Evolutionary conservation across 305 asterid species (phyloP).

Genomic region (Rubia tinctorum): DNA sequence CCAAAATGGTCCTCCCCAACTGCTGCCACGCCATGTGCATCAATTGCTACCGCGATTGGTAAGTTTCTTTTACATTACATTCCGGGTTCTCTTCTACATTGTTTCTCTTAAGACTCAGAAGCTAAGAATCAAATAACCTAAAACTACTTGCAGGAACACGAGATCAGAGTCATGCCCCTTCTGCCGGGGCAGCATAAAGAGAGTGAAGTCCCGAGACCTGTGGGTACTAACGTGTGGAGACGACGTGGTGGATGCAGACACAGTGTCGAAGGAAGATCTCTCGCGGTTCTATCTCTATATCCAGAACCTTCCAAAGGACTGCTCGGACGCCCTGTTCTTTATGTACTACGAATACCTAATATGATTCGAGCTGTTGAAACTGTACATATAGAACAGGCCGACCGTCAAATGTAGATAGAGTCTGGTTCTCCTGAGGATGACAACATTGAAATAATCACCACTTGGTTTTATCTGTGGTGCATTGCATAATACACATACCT

Average conservation of each 20-base stretch:
- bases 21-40: slow-evolving; percentile 77
- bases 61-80: slow-evolving; percentile 38
- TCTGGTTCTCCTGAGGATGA: slow-evolving; percentile 34
- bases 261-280: slow-evolving; percentile 58
- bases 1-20: slow-evolving; percentile 63
- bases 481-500: slow-evolving; percentile 5
- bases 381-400: slow-evolving; percentile 39
- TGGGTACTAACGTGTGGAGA: slow-evolving; percentile 79
- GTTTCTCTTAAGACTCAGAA: neutral
- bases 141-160: slow-evolving; percentile 52
- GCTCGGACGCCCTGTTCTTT: slow-evolving; percentile 69
- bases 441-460: slow-evolving; percentile 29
- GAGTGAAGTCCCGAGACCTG: slow-evolving; percentile 70
- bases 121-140: neutral
- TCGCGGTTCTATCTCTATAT: slow-evolving; percentile 62
- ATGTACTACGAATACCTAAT: slow-evolving; percentile 74
- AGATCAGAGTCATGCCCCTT: slow-evolving; percentile 90
- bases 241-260: slow-evolving; percentile 62
- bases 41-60: slow-evolving; percentile 67
- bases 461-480: slow-evolving; percentile 24
- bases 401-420: slow-evolving; percentile 58
- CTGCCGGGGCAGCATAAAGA: slow-evolving; percentile 70
- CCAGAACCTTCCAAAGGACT: slow-evolving; percentile 69
- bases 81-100: neutral
- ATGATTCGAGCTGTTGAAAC: slow-evolving; percentile 26